Percentiles rank a stretch among this genome's conserved stretches.
Conservation (phyloP, 192 early-diverging fungal genomes). For the Gigaspora rosea region DNA sequence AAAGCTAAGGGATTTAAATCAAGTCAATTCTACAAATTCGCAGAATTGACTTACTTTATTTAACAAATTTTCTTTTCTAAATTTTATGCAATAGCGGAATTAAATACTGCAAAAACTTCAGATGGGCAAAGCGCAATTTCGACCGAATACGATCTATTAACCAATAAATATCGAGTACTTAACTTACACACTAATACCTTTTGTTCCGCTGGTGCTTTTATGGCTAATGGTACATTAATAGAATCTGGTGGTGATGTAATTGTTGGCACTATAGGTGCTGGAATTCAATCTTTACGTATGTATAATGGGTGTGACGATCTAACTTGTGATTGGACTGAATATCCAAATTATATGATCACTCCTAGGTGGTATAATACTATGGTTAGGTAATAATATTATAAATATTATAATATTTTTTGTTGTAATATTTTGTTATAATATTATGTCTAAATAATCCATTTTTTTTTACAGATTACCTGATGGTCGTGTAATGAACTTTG, state of each 20-base stretch:
- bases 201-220: constrained; percentile 57
- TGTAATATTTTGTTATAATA: too few relatives aligned
- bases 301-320: constrained; percentile 43
- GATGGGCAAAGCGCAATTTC: not conserved
- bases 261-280: not conserved
- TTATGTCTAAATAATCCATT: too few relatives aligned
- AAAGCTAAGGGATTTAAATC: too few relatives aligned
- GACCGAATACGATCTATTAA: constrained; percentile 47
- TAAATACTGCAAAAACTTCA: too few relatives aligned
- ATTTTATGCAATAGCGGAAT: too few relatives aligned
- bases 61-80: too few relatives aligned
- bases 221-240: constrained; percentile 51
- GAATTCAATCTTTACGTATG: not conserved
- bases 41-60: too few relatives aligned
- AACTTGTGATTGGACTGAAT: constrained; percentile 50
- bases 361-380: constrained; percentile 58
- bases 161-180: constrained; percentile 44
- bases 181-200: constrained; percentile 54
- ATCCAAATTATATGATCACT: constrained; percentile 32
- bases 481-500: constrained; percentile 57
- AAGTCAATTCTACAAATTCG: too few relatives aligned
- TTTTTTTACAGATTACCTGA: constrained; percentile 19
- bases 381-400: not conserved
- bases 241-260: constrained; percentile 44
- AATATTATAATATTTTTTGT: too few relatives aligned